These are phyloP conservation scores for Areca catechu DNA, from an alignment of 176 grass and related monocot species.

Conservation along the genomic window DNA sequence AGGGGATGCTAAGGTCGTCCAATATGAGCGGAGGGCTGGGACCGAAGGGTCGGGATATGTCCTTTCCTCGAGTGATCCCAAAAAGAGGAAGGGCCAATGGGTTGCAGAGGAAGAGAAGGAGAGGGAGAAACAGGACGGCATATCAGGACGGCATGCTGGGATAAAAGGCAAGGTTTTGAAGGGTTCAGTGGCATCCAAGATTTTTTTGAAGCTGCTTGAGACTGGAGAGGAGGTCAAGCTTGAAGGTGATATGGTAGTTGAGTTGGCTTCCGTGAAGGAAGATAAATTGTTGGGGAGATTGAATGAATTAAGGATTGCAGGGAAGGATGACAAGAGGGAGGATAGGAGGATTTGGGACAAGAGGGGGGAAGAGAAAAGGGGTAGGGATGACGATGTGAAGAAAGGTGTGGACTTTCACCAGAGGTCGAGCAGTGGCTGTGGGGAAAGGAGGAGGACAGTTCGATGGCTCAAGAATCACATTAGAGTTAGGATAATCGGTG, in stretches of 20 bases:
- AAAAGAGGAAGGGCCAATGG: slow-evolving; percentile 41
- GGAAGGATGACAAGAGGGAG: slow-evolving; percentile 11
- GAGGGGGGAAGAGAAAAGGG: slow-evolving; percentile 2
- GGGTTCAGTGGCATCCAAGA: not conserved
- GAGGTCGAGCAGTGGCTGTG: slow-evolving; percentile 13
- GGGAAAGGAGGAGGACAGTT: slow-evolving; percentile 16
- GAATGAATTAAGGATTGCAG: slow-evolving; percentile 28
- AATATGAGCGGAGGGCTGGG: slow-evolving; percentile 47
- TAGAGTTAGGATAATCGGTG: slow-evolving; percentile 72
- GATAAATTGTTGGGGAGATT: slow-evolving; percentile 7
- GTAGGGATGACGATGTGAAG: slow-evolving; percentile 4
- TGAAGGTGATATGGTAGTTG: not conserved
- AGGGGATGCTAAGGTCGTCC: slow-evolving; percentile 54
- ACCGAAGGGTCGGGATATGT: slow-evolving; percentile 62
- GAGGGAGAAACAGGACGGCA: not conserved
- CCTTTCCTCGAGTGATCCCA: slow-evolving; percentile 54
- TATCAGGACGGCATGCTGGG: slow-evolving; percentile 8
- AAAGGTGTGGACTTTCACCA: not conserved
- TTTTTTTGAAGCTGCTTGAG: slow-evolving; percentile 9
- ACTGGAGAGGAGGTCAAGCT: slow-evolving; percentile 16
- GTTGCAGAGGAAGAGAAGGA: slow-evolving; percentile 23
- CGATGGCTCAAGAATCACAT: slow-evolving; percentile 82
- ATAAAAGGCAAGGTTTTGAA: slow-evolving; percentile 32
- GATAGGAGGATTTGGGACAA: not conserved
- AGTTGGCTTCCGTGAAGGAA: slow-evolving; percentile 4